These are phyloP conservation scores for Phytophthora fragariae DNA, from an alignment of 352 stramenopile genomes.

Conservation along the genomic window DNA sequence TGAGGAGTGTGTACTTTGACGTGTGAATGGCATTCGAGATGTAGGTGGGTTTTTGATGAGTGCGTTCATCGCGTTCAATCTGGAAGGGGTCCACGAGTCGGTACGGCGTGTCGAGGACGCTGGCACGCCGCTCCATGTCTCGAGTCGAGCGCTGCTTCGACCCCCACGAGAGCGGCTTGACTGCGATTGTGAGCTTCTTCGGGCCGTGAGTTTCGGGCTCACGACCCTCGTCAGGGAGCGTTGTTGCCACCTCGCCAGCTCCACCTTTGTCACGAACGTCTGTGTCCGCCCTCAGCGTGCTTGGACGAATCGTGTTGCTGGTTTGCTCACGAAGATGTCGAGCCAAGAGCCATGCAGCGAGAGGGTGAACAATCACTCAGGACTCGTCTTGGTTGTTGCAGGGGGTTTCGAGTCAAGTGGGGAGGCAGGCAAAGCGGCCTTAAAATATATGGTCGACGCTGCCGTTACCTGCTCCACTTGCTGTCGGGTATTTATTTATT, in stretches of 20 bases:
- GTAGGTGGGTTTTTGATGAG: constrained; percentile 62
- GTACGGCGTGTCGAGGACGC: constrained; percentile 34
- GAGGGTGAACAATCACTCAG: background rate
- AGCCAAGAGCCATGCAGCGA: constrained; percentile 28
- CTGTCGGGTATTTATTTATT: constrained; percentile 21
- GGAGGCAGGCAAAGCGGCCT: background rate
- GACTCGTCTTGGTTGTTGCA: constrained; percentile 21
- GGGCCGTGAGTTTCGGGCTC: constrained; percentile 29
- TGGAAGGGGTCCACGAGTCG: constrained; percentile 74
- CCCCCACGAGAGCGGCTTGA: constrained; percentile 28
- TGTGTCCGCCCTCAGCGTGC: constrained; percentile 29
- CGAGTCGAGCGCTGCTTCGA: constrained; percentile 3
- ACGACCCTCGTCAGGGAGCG: constrained; percentile 20
- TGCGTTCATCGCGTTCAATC: constrained; percentile 59
- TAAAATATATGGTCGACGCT: constrained; percentile 28
- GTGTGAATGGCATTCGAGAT: constrained; percentile 88
- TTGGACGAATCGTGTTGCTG: constrained; percentile 13
- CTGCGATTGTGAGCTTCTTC: constrained; percentile 40
- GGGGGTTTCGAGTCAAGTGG: constrained; percentile 30
- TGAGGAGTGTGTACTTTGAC: constrained; percentile 91
- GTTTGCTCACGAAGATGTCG: constrained; percentile 12
- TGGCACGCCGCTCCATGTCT: constrained; percentile 41
- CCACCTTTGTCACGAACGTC: constrained; percentile 16
- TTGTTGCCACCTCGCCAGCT: constrained; percentile 12
- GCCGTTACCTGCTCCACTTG: constrained; percentile 16